Base-by-base conservation (phyloP, 139 green algal species). In the Chlorella sp. region DNA sequence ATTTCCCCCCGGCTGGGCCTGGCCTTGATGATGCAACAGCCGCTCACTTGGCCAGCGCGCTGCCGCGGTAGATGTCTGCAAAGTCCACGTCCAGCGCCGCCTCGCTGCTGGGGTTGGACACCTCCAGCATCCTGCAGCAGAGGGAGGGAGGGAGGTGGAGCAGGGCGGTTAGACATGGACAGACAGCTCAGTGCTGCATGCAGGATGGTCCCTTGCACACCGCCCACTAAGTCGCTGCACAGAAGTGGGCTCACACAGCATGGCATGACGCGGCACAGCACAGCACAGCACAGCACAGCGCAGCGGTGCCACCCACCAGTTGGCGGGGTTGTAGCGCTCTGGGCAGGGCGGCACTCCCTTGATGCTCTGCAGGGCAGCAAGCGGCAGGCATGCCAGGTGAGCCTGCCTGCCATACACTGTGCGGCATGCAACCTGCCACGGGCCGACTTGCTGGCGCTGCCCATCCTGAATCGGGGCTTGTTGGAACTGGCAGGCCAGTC, bases 111-210 rank as follows among this genome's bases (percentile, higher is more conserved):
- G 69, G 83, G 51, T 32, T 88, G 71, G 47, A 86, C 51, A 89
- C 80, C 36, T 92, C 84, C 80, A 92, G 86, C 88, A 91, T 91
- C 88, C 88, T 89, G 85, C 51, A 82, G n/a, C n/a, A n/a, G n/a
- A n/a, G n/a, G n/a, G n/a, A n/a, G n/a, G n/a, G n/a, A n/a, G n/a
- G n/a, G n/a, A n/a, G n/a, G n/a, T n/a, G n/a, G n/a, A n/a, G n/a
- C n/a, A n/a, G n/a, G n/a, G n/a, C n/a, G n/a, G n/a, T n/a, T n/a
- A n/a, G n/a, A n/a, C n/a, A n/a, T n/a, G n/a, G n/a, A n/a, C n/a
- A n/a, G n/a, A n/a, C n/a, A n/a, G n/a, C n/a, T n/a, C n/a, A n/a
- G n/a, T n/a, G n/a, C n/a, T n/a, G n/a, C n/a, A n/a, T n/a, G n/a
- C n/a, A n/a, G n/a, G n/a, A n/a, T n/a, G n/a, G n/a, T n/a, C n/a